Conservation (phyloP, 2,329 filamentous ascomycete genomes). For the Cadophora malorum region DNA sequence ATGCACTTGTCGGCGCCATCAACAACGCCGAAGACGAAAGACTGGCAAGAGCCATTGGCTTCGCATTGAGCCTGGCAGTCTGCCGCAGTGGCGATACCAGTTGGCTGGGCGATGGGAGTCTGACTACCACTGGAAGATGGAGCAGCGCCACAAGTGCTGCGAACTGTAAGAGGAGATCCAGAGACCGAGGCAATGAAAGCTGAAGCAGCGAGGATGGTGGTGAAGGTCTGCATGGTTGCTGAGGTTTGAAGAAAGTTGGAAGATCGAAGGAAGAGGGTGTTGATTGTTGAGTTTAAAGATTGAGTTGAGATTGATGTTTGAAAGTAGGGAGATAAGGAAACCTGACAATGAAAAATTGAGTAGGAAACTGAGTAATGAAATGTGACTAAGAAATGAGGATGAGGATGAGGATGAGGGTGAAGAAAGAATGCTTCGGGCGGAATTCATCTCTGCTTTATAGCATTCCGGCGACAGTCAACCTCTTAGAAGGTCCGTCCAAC, state of each 20-base stretch:
- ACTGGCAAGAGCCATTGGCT: neutral
- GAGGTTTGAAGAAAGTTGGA: neutral
- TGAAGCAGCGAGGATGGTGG: slow-evolving; percentile 29
- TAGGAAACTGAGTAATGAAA: slow-evolving; percentile 16
- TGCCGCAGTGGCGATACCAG: slow-evolving; percentile 10
- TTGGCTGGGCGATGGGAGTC: slow-evolving; percentile 28
- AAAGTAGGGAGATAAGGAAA: slow-evolving; percentile 11
- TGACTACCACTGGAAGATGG: slow-evolving; percentile 25
- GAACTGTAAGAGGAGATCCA: slow-evolving; percentile 23
- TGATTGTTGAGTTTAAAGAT: slow-evolving; percentile 3
- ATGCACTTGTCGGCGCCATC: slow-evolving; percentile 32
- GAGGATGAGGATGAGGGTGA: slow-evolving; percentile 8
- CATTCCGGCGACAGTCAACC: neutral
- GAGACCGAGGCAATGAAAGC: slow-evolving; percentile 24
- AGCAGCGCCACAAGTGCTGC: slow-evolving; percentile 26
- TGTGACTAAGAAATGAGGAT: slow-evolving; percentile 17
- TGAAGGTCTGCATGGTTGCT: slow-evolving; percentile 26
- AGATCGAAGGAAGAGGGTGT: neutral
- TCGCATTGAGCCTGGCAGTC: neutral
- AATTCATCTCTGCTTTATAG: slow-evolving; percentile 12
- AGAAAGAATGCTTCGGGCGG: neutral
- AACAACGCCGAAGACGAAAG: slow-evolving; percentile 5
- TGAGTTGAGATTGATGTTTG: slow-evolving; percentile 9
- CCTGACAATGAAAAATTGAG: slow-evolving; percentile 13
- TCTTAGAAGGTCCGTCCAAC: neutral